Evolutionary conservation across 2,329 filamentous ascomycete genomes (phyloP), one percentile per base, ranked within the genome.

Genomic region (Davidsoniella australis): DNA sequence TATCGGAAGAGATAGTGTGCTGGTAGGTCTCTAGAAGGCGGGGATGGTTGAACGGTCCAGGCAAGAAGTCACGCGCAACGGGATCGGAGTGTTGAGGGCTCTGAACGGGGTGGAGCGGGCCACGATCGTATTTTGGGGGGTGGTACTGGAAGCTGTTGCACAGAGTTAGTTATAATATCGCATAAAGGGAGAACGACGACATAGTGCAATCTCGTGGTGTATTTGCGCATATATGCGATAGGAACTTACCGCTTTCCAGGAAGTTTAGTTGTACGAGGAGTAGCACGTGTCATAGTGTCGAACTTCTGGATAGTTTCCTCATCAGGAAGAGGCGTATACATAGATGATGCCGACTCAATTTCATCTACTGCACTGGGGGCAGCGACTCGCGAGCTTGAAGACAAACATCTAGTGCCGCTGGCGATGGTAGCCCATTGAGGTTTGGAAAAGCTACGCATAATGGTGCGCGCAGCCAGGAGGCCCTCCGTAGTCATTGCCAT

Each of bases 91-190:
- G 75, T 38, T 79, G 74, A n/a, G 86, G 89, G 52, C 86, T 84
- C 68, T 94, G 86, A 59, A 95, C 79, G 46, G 91, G 91, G 63
- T 96, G 88, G 20, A 96, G 73, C 55, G 88, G 88, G 50, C 91
- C 91, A 60, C 89, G 85, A 65, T 94, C 80, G 73, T 88, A 98
- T 68, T 89, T 91, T 55, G 91, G 91, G 46, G 89, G 82, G 56
- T 88, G 86, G 66, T 83, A 96, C 66, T 94, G 85, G 68, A 96
- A 98, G 73, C 89, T 94, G 54, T 24, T 53, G 16, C 6, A 41
- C 5, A 24, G 26, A 36, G 41, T 37, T 41, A 40, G 37, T 20
- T 17, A 42, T 16, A 14, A 42, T 18, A 42, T 42, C n/a, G 18
- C 18, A 42, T 24, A 6, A 6, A 10, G 18, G 14, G 14, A 12